phyloP scores from a whole-genome alignment of 164 flowering plant species.

The Echeveria elegans region DNA sequence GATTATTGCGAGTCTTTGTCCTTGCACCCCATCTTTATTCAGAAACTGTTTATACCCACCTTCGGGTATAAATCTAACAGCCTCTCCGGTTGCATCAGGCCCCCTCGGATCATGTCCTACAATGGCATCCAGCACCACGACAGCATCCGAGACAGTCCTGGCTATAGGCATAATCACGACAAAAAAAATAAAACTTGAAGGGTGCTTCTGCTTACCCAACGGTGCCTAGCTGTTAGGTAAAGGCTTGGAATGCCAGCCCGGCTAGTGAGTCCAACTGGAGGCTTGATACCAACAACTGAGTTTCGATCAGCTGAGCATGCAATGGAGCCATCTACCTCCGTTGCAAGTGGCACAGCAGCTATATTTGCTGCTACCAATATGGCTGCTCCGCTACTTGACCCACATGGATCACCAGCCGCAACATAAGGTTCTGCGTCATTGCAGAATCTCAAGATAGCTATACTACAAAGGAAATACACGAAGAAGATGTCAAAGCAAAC shows the following conservation, averaged over 20 bases:
- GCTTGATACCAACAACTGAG: conserved; percentile 32
- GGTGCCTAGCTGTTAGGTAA: conserved; percentile 19
- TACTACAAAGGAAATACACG: too few relatives aligned
- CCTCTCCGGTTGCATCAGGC: conserved; percentile 20
- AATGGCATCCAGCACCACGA: conserved; percentile 25
- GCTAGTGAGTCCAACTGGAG: conserved; percentile 35
- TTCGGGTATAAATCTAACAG: conserved; percentile 14
- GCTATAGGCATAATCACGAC: conserved; percentile 19
- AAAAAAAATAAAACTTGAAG: too few relatives aligned
- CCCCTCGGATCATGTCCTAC: conserved; percentile 24
- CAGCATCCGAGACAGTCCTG: conserved; percentile 33
- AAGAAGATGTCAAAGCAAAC: neutral
- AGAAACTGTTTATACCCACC: conserved; percentile 26
- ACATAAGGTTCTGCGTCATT: conserved; percentile 27
- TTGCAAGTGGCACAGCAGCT: conserved; percentile 28
- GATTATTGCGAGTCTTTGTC: conserved; percentile 27
- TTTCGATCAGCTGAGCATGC: conserved; percentile 23
- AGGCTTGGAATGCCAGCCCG: conserved; percentile 28
- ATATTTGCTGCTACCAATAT: conserved; percentile 28
- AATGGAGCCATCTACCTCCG: conserved; percentile 28
- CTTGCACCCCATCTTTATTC: conserved; percentile 19
- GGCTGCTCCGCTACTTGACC: conserved; percentile 31
- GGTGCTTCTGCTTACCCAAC: conserved; percentile 20
- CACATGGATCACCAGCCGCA: conserved; percentile 18
- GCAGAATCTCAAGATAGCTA: too few relatives aligned